Conservation (phyloP, 2,329 filamentous ascomycete genomes). For the Allantophomopsis lycopodina region DNA sequence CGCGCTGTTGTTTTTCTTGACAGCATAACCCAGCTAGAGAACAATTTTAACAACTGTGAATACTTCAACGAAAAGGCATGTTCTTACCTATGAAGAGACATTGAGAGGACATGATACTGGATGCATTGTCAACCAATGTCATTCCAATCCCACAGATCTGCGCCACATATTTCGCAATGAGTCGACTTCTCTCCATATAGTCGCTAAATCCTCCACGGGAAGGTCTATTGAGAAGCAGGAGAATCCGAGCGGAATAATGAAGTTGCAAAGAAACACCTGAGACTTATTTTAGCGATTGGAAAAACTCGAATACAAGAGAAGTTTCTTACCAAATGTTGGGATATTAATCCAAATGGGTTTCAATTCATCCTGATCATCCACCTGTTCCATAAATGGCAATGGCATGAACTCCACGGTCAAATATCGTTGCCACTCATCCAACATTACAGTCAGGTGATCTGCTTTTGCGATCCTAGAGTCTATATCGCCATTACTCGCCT, state of each 20-base stretch:
- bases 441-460: slow-evolving; percentile 28
- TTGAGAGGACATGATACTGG: slow-evolving; percentile 27
- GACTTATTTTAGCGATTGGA: no score
- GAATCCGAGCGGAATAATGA: no score
- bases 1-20: slow-evolving; percentile 21
- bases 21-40: slow-evolving; percentile 25
- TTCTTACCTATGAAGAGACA: slow-evolving; percentile 22
- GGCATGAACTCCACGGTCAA: slow-evolving; percentile 21
- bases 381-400: slow-evolving; percentile 18
- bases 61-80: neutral
- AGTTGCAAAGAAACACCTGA: no score
- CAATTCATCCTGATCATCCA: slow-evolving; percentile 19
- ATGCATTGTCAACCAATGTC: slow-evolving; percentile 24
- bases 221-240: no score
- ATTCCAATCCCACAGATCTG: slow-evolving; percentile 34
- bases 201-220: no score
- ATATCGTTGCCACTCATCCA: slow-evolving; percentile 30
- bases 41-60: neutral
- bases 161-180: slow-evolving; percentile 24
- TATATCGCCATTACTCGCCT: slow-evolving; percentile 25
- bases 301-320: no score
- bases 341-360: slow-evolving; percentile 35
- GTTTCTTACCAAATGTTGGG: slow-evolving; percentile 10
- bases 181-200: no score
- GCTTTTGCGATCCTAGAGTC: slow-evolving; percentile 28